Evolutionary conservation across 148 eudicot genomes (phyloP).

Genomic region (Spergularia bocconei): DNA sequence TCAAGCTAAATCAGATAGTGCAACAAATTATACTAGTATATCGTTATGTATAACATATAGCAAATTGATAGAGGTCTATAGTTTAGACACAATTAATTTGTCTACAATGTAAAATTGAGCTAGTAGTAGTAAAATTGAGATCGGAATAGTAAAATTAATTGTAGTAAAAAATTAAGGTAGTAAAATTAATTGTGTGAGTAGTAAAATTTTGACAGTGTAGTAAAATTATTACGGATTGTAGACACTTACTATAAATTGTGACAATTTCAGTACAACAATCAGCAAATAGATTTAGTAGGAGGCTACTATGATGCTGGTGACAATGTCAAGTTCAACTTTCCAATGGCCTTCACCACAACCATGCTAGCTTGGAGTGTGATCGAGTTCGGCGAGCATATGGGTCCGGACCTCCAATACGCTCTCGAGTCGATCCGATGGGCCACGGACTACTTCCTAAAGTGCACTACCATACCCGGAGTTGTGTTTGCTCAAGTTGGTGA

Average conservation of each 20-base stretch:
- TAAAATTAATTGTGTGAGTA: too few relatives aligned
- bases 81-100: too few relatives aligned
- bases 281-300: constrained; percentile 56
- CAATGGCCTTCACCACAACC: constrained; percentile 68
- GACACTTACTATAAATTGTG: not conserved
- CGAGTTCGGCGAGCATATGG: constrained; percentile 44
- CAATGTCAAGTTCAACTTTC: constrained; percentile 63
- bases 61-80: too few relatives aligned
- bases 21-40: too few relatives aligned
- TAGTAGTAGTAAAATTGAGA: too few relatives aligned
- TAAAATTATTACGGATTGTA: too few relatives aligned
- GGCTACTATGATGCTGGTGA: constrained; percentile 82
- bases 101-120: too few relatives aligned
- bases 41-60: too few relatives aligned
- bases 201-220: too few relatives aligned
- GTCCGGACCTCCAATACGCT: constrained; percentile 31
- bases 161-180: too few relatives aligned
- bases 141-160: too few relatives aligned
- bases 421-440: constrained; percentile 52
- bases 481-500: constrained; percentile 60
- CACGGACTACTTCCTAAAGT: constrained; percentile 53
- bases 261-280: not conserved
- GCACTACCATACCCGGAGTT: constrained; percentile 34
- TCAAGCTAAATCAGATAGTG: too few relatives aligned
- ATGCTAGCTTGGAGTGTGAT: constrained; percentile 67